Evolutionary conservation across 1,139 yeast genomes (phyloP).

Genomic region (Hansenula sp.): DNA sequence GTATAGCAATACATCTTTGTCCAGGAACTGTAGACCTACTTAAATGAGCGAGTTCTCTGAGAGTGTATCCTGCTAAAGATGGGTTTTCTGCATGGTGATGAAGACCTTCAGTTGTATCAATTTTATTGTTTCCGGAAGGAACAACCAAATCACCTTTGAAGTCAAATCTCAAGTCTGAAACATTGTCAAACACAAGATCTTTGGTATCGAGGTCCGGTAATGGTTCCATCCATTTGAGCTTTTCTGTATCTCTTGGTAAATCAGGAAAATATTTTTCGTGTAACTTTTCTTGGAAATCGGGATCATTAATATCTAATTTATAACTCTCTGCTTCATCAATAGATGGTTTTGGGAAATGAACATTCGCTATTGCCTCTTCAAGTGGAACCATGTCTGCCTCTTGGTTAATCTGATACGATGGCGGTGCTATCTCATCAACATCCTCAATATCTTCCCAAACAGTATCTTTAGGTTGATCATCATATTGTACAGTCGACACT

Average conservation of each 20-base stretch:
- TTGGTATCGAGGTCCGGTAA: constrained; percentile 37
- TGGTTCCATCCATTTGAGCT: constrained; percentile 89
- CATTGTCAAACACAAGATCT: constrained; percentile 48
- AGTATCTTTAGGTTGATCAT: constrained; percentile 8
- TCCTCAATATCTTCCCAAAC: constrained; percentile 29
- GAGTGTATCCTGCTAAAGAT: constrained; percentile 86
- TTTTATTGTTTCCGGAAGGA: constrained; percentile 36
- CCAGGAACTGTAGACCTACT: constrained; percentile 77
- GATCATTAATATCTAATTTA: constrained; percentile 60
- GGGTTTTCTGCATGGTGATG: constrained; percentile 93
- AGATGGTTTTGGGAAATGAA: constrained; percentile 63
- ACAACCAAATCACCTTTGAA: constrained; percentile 76
- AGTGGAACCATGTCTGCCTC: constrained; percentile 41
- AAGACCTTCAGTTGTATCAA: constrained; percentile 63
- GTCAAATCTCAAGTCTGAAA: constrained; percentile 77
- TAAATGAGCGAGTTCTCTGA: constrained; percentile 75
- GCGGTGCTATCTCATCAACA: constrained; percentile 42
- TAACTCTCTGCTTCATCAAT: constrained; percentile 25
- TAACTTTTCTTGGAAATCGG: constrained; percentile 70
- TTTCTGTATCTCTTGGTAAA: constrained; percentile 75
- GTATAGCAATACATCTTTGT: constrained; percentile 83
- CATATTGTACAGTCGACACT: constrained; percentile 7
- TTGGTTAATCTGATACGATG: constrained; percentile 32
- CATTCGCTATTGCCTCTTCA: constrained; percentile 36
- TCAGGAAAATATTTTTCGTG: constrained; percentile 89